Evolutionary conservation across 2,329 filamentous ascomycete species (phyloP).

Genomic region (Biscogniauxia mediterranea): DNA sequence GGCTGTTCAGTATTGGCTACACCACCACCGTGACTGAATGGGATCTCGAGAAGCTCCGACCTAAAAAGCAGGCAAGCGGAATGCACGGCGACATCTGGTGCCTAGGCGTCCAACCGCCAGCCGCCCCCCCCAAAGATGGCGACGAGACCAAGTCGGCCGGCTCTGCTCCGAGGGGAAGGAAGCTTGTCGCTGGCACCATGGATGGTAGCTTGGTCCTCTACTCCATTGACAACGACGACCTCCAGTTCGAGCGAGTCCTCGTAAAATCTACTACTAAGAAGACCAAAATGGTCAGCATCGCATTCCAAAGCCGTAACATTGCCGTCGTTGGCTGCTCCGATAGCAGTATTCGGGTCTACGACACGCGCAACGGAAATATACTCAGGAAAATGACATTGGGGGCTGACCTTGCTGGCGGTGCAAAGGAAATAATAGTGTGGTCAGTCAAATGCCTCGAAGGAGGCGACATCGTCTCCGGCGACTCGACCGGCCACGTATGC

Average conservation of each 20-base stretch:
- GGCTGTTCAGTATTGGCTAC: slow-evolving; percentile 95
- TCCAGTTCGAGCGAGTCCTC: slow-evolving; percentile 76
- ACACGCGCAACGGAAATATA: slow-evolving; percentile 74
- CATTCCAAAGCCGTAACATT: slow-evolving; percentile 80
- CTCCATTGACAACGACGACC: slow-evolving; percentile 78
- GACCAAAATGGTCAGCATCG: slow-evolving; percentile 84
- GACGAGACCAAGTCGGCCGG: slow-evolving; percentile 23
- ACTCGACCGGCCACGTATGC: slow-evolving; percentile 89
- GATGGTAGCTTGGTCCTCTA: slow-evolving; percentile 88
- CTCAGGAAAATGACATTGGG: slow-evolving; percentile 84
- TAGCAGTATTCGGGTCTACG: slow-evolving; percentile 85
- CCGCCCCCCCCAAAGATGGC: slow-evolving; percentile 24
- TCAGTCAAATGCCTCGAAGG: slow-evolving; percentile 83
- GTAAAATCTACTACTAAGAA: slow-evolving; percentile 77
- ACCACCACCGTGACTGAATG: slow-evolving; percentile 92
- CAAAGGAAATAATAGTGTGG: slow-evolving; percentile 89
- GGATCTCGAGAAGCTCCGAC: slow-evolving; percentile 78
- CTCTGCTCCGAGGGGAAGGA: slow-evolving; percentile 42
- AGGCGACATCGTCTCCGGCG: slow-evolving; percentile 89
- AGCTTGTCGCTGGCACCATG: slow-evolving; percentile 82
- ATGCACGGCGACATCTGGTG: slow-evolving; percentile 98
- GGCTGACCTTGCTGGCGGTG: slow-evolving; percentile 70
- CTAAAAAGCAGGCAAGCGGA: slow-evolving; percentile 79
- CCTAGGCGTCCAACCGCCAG: slow-evolving; percentile 75
- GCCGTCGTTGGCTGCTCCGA: slow-evolving; percentile 94